Base-by-base conservation (phyloP, 495 filamentous ascomycete genomes). In the Neurospora intermedia region DNA sequence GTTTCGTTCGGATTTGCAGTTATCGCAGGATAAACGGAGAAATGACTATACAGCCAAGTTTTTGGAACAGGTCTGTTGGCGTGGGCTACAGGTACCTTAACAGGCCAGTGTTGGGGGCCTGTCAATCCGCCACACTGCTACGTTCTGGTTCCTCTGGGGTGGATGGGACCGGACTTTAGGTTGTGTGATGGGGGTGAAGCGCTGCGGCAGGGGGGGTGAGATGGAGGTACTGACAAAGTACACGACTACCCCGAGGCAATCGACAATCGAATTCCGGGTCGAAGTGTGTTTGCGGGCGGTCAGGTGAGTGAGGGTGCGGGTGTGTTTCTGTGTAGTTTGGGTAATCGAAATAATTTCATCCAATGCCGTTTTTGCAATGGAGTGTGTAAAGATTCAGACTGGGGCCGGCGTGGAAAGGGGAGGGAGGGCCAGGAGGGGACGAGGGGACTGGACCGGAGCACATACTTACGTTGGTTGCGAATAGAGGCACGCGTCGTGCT, bases 211-310 rank as follows among this genome's bases (percentile, higher is more conserved):
- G 70, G 39, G 31, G 45, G 45, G 20, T 54, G 70, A 35, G n/a
- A 66, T 31, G 27, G 27, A 31, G 71, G 43, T 54, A 54, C 38
- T 23, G n/a, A 75, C 31, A 46, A 43, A 69, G 40, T 16, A 42
- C 74, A 40, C 73, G 39, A 70, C 69, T 38, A 46, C 69, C 48
- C 70, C 71, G 66, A 69, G 39, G 71, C 48, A 72, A 76, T 76
- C 75, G 75, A 75, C 71, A 76, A 76, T 76, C 70, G 75, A 70
- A 48, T 62, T 59, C 54, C 6, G 35, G 35, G 6, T 38, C 35
- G 35, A 38, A 38, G 35, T 38, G 35, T 38, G 4, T 38, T 38
- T 38, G 27, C 15, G 54, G 9, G 54, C 27, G 54, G 54, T 62
- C 27, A 62, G 54, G 54, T 62, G 54, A 62, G 23, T 27, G 54